Evolutionary conservation across 2,329 filamentous ascomycete species (phyloP).

Genomic region (Acrodontium crateriforme): DNA sequence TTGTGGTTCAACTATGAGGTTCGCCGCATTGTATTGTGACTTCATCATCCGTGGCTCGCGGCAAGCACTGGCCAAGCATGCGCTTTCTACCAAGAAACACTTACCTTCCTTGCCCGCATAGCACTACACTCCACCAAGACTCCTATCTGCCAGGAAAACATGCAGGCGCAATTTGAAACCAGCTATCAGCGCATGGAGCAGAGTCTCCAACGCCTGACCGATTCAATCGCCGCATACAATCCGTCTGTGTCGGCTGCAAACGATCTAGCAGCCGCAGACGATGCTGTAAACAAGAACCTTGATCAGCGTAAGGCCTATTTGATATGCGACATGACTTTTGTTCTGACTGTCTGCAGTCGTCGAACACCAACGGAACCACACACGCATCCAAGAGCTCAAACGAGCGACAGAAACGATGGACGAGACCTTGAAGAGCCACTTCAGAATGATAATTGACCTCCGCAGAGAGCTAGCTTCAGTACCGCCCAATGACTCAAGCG

Average conservation of each 20-base stretch:
- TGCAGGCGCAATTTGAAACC: slow-evolving; percentile 29
- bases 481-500: slow-evolving; percentile 35
- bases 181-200: slow-evolving; percentile 34
- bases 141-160: no score
- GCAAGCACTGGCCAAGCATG: no score
- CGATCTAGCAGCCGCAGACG: slow-evolving; percentile 58
- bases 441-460: slow-evolving; percentile 55
- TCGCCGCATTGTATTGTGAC: no score
- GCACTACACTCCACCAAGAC: no score
- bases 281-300: slow-evolving; percentile 51
- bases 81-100: no score
- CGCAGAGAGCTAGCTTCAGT: slow-evolving; percentile 59
- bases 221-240: slow-evolving; percentile 72
- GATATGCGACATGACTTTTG: not conserved
- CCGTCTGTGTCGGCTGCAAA: slow-evolving; percentile 53
- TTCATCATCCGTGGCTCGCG: no score
- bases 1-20: no score
- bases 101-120: no score
- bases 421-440: slow-evolving; percentile 55
- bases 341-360: slow-evolving; percentile 36
- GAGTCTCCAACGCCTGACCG: slow-evolving; percentile 52
- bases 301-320: slow-evolving; percentile 40
- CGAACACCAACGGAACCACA: slow-evolving; percentile 60
- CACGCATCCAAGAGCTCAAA: slow-evolving; percentile 55
- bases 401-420: slow-evolving; percentile 52